Evolutionary conservation across 192 early-diverging fungal genomes (phyloP), one percentile per base, ranked within the genome.

Genomic region (Coemansia sp.): DNA sequence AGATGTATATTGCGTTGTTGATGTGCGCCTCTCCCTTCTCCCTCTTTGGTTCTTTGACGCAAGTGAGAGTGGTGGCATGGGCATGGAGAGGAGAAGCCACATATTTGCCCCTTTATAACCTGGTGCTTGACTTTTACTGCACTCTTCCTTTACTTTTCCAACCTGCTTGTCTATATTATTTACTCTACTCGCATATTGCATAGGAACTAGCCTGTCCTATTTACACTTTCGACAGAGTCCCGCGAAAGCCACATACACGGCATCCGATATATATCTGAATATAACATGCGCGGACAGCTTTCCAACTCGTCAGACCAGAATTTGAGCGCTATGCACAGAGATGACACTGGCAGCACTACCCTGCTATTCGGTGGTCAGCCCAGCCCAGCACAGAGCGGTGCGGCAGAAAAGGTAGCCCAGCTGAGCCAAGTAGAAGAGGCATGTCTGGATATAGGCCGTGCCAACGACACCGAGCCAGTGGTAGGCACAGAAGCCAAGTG

Each of bases 371-470:
- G 54, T n/a, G 54, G 54, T 3, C 54, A 17, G 33, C 54, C 54
- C n/a, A 57, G 54, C 54, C 54, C 54, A 17, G 34, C 31, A 6
- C 35, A 60, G n/a, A 60, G 59, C 45, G 64, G 40, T 14, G 24
- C 16, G n/a, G 33, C 35, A 21, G 40, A 65, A 39, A 27, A 27
- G 46, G 36, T 45, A 16, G 41, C 19, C 19, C 19, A 11, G 36
- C 21, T 60, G n/a, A n/a, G 35, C 9, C 59, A 11, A 39, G 19
- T 4, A 27, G n/a, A 13, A 35, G 35, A 40, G 2, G 19, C 59
- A 24, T 36, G 33, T 19, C n/a, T 39, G 36, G 35, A 40, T 3
- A 36, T 60, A 36, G 7, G 59, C 9, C 17, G 51, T 6, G 14
- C 3, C 51, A 57, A 21, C 19, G 7, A 39, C 36, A 19, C 36